Base-by-base conservation (phyloP, 2,329 filamentous ascomycete genomes). In the Colletotrichum euphorbiae region DNA sequence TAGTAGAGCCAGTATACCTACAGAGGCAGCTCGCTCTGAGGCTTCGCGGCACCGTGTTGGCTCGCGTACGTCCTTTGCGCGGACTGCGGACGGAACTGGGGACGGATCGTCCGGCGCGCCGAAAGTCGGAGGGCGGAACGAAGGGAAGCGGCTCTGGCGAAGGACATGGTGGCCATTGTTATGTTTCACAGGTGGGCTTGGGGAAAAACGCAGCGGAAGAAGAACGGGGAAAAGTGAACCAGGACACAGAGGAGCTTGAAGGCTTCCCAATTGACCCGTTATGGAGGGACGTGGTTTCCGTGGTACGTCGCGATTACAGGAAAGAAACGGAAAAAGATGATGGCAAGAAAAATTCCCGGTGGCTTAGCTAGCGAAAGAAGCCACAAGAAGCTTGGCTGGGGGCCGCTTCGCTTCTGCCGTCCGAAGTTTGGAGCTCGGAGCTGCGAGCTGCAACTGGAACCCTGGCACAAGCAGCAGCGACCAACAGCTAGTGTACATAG, bases 381-480 rank as follows among this genome's bases (percentile, higher is more conserved):
- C 55, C 13, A 42, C 19, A 15, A n/a, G 50, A 59, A 63, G 45
- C 52, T 45, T 42, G 60, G 45, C 24, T 50, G 45, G 43, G 40
- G 56, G 33, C n/a, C 21, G 48, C 48, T 28, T 21, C 48, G 15
- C 48, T 15, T 50, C 64, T 65, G 66, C 61, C 66, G 62, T 69
- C 66, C 66, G 66, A 66, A 69, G 61, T 69, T 48, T 60, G 36
- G 66, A 69, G 66, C 61, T 69, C 66, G 66, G 66, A 69, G 66
- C 55, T 66, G 61, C 66, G 54, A 69, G 66, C 62, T 69, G 33
- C 38, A 42, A 43, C 33, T 52, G 36, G 19, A 51, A 51, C 24
- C 46, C 58, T 24, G 24, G 24, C 24, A 24, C 24, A 24, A 24
- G 24, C 24, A 24, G 17, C 63, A 52, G 36, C 46, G 28, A 17